Percentiles rank a stretch among this genome's conserved stretches.
These are phyloP conservation scores for Saccharomycopsis fodiens DNA, from an alignment of 805 yeast genomes.

Conservation along the genomic window DNA sequence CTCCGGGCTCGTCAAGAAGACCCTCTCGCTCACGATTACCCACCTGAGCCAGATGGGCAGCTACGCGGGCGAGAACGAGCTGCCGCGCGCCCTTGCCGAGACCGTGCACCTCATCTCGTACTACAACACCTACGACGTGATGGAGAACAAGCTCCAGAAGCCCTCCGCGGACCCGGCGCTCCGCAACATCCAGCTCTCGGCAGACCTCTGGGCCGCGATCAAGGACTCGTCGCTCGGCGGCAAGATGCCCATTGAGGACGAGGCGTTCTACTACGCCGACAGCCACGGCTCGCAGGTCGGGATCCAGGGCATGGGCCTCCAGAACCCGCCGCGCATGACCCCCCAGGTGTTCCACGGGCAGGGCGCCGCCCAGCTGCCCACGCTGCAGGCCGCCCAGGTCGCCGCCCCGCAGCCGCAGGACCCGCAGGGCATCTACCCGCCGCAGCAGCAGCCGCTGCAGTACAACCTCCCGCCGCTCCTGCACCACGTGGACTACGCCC, in stretches of 20 bases:
- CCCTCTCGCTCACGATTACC: slow-evolving; percentile 57
- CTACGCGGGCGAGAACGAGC: neutral
- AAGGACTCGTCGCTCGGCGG: slow-evolving; percentile 56
- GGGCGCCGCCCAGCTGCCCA: slow-evolving; percentile 19
- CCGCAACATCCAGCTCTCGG: slow-evolving; percentile 39
- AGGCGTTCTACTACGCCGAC: slow-evolving; percentile 41
- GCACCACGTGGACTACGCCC: slow-evolving; percentile 9
- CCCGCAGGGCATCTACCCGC: slow-evolving; percentile 1
- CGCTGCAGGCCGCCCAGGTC: slow-evolving; percentile 1
- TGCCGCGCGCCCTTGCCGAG: slow-evolving; percentile 24
- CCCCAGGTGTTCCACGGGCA: slow-evolving; percentile 17
- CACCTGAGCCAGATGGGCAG: slow-evolving; percentile 21
- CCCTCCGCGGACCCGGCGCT: slow-evolving; percentile 51
- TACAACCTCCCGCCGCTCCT: slow-evolving; percentile 13
- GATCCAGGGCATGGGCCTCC: slow-evolving; percentile 21
- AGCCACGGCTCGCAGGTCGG: slow-evolving; percentile 20
- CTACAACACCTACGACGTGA: slow-evolving; percentile 69
- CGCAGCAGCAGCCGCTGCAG: slow-evolving; percentile 10
- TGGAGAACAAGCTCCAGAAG: slow-evolving; percentile 42
- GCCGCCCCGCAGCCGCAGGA: slow-evolving; percentile 2
- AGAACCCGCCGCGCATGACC: slow-evolving; percentile 12
- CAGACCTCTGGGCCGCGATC: slow-evolving; percentile 46
- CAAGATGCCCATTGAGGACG: slow-evolving; percentile 40
- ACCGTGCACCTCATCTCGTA: slow-evolving; percentile 74
- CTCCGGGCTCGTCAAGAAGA: slow-evolving; percentile 75